phyloP scores from a whole-genome alignment of 1,139 yeast species.

The Geotrichum siamense region DNA sequence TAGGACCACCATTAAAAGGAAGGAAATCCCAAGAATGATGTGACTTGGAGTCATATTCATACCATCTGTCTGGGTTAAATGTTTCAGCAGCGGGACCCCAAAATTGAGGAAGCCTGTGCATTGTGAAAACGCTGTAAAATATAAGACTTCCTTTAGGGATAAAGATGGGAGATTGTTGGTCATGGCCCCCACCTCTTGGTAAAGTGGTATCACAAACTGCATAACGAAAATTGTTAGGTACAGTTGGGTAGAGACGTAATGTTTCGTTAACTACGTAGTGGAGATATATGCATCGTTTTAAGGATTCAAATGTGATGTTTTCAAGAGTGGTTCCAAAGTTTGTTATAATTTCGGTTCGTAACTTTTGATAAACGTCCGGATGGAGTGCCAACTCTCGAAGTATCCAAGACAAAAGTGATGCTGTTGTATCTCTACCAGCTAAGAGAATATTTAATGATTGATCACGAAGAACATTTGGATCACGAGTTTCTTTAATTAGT shows the following conservation, averaged over 20 bases:
- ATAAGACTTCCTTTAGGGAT: slow-evolving; percentile 45
- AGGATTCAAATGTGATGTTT: slow-evolving; percentile 41
- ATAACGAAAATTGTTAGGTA: slow-evolving; percentile 46
- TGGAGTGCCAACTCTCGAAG: slow-evolving; percentile 42
- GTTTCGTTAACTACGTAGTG: slow-evolving; percentile 45
- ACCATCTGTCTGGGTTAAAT: slow-evolving; percentile 51
- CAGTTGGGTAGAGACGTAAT: slow-evolving; percentile 50
- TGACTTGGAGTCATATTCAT: slow-evolving; percentile 13
- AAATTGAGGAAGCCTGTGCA: slow-evolving; percentile 41
- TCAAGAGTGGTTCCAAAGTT: slow-evolving; percentile 21
- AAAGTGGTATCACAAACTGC: slow-evolving; percentile 43
- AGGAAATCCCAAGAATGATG: slow-evolving; percentile 30
- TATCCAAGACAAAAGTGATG: slow-evolving; percentile 42
- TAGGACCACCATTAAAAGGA: slow-evolving; percentile 52
- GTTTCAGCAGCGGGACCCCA: slow-evolving; percentile 46
- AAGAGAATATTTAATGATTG: slow-evolving; percentile 45
- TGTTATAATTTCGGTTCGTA: slow-evolving; percentile 35
- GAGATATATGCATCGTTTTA: slow-evolving; percentile 46
- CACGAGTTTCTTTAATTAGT: slow-evolving; percentile 43
- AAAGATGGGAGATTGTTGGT: slow-evolving; percentile 40
- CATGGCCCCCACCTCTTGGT: slow-evolving; percentile 49
- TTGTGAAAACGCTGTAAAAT: slow-evolving; percentile 41
- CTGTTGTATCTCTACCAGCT: slow-evolving; percentile 52
- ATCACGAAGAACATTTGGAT: slow-evolving; percentile 43
- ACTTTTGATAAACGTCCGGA: slow-evolving; percentile 35